phyloP scores from a whole-genome alignment of 208 protist genomes.

The Phytomonas francai region DNA sequence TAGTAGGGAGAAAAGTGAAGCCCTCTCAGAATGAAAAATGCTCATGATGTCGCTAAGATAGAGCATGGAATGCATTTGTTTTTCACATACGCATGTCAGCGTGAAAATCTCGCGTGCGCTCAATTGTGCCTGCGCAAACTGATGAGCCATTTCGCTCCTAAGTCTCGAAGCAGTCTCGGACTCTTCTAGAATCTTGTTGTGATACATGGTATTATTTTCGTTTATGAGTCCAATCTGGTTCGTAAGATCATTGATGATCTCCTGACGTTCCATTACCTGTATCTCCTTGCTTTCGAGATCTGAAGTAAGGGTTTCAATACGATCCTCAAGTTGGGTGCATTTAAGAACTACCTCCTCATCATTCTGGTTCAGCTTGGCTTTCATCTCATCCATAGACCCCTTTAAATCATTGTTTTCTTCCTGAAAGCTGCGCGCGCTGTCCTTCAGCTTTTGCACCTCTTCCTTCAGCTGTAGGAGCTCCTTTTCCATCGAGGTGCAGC shows the following conservation, averaged over 20 bases:
- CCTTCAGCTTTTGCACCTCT: slow-evolving; percentile 12
- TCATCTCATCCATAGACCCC: slow-evolving; percentile 13
- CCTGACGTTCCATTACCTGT: slow-evolving; percentile 38
- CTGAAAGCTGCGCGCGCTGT: slow-evolving; percentile 1
- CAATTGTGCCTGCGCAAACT: slow-evolving; percentile 5
- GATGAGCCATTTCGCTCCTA: slow-evolving; percentile 14
- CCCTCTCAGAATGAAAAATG: not conserved
- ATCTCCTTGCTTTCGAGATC: slow-evolving; percentile 39
- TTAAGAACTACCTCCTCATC: slow-evolving; percentile 63
- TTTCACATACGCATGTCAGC: slow-evolving; percentile 9
- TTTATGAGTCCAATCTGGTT: slow-evolving; percentile 46
- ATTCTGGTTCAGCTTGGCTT: slow-evolving; percentile 19
- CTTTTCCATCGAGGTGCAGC: slow-evolving; percentile 26
- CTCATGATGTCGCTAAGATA: slow-evolving; percentile 2
- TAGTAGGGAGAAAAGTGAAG: not conserved
- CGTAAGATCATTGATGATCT: slow-evolving; percentile 59
- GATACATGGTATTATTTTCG: slow-evolving; percentile 42
- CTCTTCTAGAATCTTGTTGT: slow-evolving; percentile 46
- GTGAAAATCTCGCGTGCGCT: slow-evolving; percentile 7
- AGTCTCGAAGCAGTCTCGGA: slow-evolving; percentile 27
- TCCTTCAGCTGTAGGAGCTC: slow-evolving; percentile 45
- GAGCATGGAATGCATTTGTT: slow-evolving; percentile 1
- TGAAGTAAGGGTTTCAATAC: slow-evolving; percentile 17
- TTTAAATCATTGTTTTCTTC: slow-evolving; percentile 18
- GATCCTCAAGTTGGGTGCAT: slow-evolving; percentile 38